These are phyloP conservation scores for Phaeoacremonium minimum DNA, from an alignment of 2,329 filamentous ascomycete genomes.

Conservation along the genomic window DNA sequence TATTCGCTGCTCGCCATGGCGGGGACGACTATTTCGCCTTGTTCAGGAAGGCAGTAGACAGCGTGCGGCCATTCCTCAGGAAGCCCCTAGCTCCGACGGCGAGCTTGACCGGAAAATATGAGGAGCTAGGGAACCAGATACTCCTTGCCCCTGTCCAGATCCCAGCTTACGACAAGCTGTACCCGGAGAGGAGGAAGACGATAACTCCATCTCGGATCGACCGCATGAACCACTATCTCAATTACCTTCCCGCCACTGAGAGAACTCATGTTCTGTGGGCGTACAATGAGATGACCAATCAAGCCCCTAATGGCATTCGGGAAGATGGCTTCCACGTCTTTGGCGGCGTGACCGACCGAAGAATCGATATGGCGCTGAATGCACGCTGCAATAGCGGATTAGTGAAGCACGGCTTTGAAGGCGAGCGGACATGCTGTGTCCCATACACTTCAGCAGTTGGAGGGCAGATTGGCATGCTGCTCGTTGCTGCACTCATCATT, in stretches of 20 bases:
- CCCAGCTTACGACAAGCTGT: conserved; percentile 37
- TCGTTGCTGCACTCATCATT: conserved; percentile 21
- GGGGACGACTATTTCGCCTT: conserved; percentile 35
- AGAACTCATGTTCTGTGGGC: conserved; percentile 42
- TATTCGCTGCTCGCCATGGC: conserved; percentile 50
- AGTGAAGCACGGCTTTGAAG: conserved; percentile 31
- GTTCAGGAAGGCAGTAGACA: conserved; percentile 41
- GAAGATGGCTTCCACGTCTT: conserved; percentile 45
- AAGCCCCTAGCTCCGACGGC: conserved; percentile 2
- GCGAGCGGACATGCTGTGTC: conserved; percentile 49
- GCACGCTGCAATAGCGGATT: conserved; percentile 47
- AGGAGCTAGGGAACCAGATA: conserved; percentile 14
- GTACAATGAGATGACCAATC: conserved; percentile 42
- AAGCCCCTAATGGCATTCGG: conserved; percentile 30
- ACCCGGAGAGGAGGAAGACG: conserved; percentile 29
- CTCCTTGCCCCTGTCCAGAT: conserved; percentile 30
- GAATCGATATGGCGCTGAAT: conserved; percentile 50
- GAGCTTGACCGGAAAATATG: conserved; percentile 8
- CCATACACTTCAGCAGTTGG: conserved; percentile 30
- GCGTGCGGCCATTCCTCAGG: conserved; percentile 31
- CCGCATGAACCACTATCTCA: conserved; percentile 48
- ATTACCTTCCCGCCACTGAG: conserved; percentile 31
- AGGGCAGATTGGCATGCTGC: conserved; percentile 27
- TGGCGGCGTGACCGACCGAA: conserved; percentile 36
- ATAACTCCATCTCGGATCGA: conserved; percentile 44